These are phyloP conservation scores for Lasiosphaeriaceae sp. DNA, from an alignment of 495 filamentous ascomycete species.

Conservation along the genomic window DNA sequence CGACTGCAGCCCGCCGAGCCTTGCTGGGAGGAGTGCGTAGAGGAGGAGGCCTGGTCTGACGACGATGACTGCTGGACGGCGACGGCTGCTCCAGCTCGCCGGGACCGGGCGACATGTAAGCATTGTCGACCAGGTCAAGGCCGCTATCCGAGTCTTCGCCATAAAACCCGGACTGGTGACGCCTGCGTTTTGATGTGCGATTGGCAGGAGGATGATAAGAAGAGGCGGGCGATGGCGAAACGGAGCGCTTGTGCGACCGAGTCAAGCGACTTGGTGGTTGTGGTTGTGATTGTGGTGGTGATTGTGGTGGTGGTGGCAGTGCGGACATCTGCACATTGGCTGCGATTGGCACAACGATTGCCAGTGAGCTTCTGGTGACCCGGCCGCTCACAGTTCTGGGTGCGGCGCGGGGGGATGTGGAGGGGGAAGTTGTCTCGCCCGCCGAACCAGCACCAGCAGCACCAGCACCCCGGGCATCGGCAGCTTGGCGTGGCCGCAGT, in stretches of 20 bases:
- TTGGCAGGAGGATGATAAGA: background rate
- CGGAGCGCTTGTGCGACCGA: conserved; percentile 8
- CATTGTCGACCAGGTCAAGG: conserved; percentile 1
- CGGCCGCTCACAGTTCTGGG: conserved; percentile 13
- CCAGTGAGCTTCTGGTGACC: conserved; percentile 16
- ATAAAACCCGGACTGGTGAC: conserved; percentile 24
- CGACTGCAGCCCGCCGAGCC: background rate
- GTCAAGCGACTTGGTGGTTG: background rate
- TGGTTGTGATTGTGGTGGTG: background rate
- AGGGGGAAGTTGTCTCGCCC: too few relatives aligned
- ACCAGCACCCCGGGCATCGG: conserved; percentile 9
- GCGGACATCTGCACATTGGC: background rate
- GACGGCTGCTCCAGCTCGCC: background rate
- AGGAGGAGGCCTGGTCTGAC: background rate
- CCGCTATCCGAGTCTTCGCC: conserved; percentile 12
- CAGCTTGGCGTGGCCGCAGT: conserved; percentile 24
- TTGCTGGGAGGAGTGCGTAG: background rate
- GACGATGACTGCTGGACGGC: background rate
- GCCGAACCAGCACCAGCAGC: conserved; percentile 10
- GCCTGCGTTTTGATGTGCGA: conserved; percentile 17
- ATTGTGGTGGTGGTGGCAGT: background rate
- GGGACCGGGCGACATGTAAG: conserved; percentile 3
- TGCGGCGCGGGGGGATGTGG: conserved; percentile 8
- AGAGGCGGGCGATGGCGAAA: background rate
- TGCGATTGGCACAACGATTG: background rate